Evolutionary conservation across 139 green algal species (phyloP), one percentile per base, ranked within the genome.

Genomic region (Tetraselmis chui): DNA sequence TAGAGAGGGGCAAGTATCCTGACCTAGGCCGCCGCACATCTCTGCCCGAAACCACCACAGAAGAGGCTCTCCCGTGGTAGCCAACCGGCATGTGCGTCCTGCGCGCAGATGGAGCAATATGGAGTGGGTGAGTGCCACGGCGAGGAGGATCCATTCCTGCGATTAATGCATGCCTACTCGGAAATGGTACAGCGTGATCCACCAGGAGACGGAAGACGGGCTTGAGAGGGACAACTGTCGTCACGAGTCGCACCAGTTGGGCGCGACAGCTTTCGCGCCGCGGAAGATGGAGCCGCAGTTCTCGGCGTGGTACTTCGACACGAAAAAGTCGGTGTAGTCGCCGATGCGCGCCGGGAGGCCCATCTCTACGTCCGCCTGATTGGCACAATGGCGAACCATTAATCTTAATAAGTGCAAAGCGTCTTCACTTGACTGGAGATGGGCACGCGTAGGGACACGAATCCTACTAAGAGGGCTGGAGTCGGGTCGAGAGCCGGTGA

Each of bases 311-410:
- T 98, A 88, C 24, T 86, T 89, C 0, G 91, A 97, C 31, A 88
- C 89, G 85, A 98, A 99, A 77, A 99, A 99, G 89, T 99, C 96
- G 1, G 96, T 99, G 90, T 97, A 99, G 88, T 98, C 94, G 0
- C 94, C 93, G 29, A 98, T 92, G 5, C 27, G 2, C 0, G 87
- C 87, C 1, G 96, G 96, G 76, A 98, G 83, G 59, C 91, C 86
- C 92, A 98, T 95, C 1, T 27, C 32, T 0, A 93, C 95, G 1
- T 90, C 81, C n/a, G n/a, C n/a, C n/a, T n/a, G n/a, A n/a, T n/a
- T n/a, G n/a, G n/a, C n/a, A n/a, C n/a, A n/a, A n/a, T n/a, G n/a
- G n/a, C n/a, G n/a, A n/a, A n/a, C n/a, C n/a, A n/a, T n/a, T n/a
- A n/a, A n/a, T n/a, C n/a, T n/a, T n/a, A n/a, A n/a, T n/a, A n/a